phyloP scores from a whole-genome alignment of 192 early-diverging fungal genomes.

The Backusella morwellensis region DNA sequence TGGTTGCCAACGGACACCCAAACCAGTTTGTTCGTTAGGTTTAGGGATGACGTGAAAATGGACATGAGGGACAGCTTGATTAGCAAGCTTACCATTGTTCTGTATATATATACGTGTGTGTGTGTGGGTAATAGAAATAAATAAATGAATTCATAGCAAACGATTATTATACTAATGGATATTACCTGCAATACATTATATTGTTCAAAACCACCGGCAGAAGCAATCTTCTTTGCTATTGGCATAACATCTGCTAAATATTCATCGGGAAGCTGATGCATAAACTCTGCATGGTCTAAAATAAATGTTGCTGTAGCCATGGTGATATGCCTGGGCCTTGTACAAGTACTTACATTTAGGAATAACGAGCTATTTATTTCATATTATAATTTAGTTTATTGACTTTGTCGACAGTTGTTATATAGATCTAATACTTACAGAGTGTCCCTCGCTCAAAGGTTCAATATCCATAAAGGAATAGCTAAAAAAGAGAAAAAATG shows the following conservation, averaged over 20 bases:
- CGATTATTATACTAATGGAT: neutral
- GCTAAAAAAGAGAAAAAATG: constrained; percentile 12
- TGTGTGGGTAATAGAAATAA: neutral
- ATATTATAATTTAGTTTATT: neutral
- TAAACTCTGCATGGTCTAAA: constrained; percentile 78
- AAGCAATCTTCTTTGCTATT: constrained; percentile 83
- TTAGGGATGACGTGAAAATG: constrained; percentile 93
- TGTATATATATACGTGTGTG: constrained; percentile 2
- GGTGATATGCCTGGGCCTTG: neutral
- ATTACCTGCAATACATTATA: constrained; percentile 90
- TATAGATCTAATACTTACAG: constrained; percentile 36
- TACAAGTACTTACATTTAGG: constrained; percentile 56
- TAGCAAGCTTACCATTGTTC: constrained; percentile 56
- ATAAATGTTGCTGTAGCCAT: neutral
- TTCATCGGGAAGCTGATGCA: constrained; percentile 91
- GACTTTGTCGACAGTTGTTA: neutral
- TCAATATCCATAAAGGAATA: constrained; percentile 84
- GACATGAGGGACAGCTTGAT: constrained; percentile 83
- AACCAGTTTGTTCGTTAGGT: constrained; percentile 59
- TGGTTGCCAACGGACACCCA: constrained; percentile 64
- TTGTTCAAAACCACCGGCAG: constrained; percentile 62
- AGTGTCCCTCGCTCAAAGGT: constrained; percentile 73
- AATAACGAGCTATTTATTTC: constrained; percentile 54
- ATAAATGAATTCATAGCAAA: neutral
- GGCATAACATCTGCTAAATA: constrained; percentile 80